A percentile compares a stretch with the other conserved stretches of the same genome.
These are phyloP conservation scores for Auxenochlorella pyrenoidosa DNA, from an alignment of 139 green algal species.

Conservation along the genomic window DNA sequence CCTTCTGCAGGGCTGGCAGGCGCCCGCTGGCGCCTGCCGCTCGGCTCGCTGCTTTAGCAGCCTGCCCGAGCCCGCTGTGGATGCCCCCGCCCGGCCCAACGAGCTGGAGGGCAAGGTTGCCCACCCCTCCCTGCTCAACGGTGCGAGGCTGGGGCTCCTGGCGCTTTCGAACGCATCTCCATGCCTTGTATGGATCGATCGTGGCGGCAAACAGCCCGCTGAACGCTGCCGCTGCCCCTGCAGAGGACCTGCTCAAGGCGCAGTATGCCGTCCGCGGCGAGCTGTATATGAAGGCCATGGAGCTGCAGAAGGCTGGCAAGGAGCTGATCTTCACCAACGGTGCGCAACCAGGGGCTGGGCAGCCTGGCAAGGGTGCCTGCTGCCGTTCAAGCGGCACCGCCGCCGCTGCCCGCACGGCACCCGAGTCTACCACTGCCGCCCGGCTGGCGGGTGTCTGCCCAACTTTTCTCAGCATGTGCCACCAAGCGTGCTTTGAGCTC, in stretches of 20 bases:
- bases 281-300: conserved; percentile 86
- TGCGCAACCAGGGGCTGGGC: conserved; percentile 28
- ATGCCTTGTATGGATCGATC: no score
- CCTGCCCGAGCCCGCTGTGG: conserved; percentile 9
- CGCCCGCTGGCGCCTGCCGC: not conserved
- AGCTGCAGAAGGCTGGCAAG: conserved; percentile 84
- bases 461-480: no score
- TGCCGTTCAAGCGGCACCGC: not conserved
- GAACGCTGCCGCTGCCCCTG: no score
- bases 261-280: conserved; percentile 73
- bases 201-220: no score
- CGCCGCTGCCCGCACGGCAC: no score
- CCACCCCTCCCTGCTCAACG: conserved; percentile 19
- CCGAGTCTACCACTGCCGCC: no score
- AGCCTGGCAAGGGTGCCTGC: not conserved
- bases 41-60: conserved; percentile 6
- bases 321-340: conserved; percentile 97
- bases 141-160: no score
- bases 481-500: no score
- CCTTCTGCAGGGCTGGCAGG: not conserved
- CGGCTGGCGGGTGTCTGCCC: no score
- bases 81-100: not conserved
- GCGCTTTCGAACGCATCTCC: no score
- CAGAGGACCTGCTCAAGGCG: conserved; percentile 5
- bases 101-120: conserved; percentile 20